A percentile compares a stretch with the other conserved stretches of the same genome.
Evolutionary conservation across 306 rosid genomes (phyloP).

Genomic region (Casuarina glauca): DNA sequence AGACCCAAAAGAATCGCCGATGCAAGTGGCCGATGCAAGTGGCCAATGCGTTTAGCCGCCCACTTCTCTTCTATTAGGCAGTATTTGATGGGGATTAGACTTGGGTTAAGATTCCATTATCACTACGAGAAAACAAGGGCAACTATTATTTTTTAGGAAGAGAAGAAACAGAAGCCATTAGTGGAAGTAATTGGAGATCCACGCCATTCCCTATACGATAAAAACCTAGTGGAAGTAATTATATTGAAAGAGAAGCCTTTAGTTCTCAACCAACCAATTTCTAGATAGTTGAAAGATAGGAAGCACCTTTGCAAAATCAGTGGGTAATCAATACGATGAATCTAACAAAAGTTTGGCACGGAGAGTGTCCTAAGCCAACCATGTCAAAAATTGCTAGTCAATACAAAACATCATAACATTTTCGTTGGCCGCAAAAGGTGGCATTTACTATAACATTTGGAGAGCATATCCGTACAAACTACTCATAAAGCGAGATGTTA

Average conservation of each 20-base stretch:
- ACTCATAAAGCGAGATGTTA: background rate
- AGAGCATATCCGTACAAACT: background rate
- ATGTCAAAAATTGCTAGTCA: background rate
- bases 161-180: no score
- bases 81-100: background rate
- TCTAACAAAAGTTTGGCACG: background rate
- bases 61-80: background rate
- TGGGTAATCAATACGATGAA: background rate
- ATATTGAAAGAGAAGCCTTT: slow-evolving; percentile 21
- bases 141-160: no score
- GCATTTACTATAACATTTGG: background rate
- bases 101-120: background rate
- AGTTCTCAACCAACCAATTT: slow-evolving; percentile 2
- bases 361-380: background rate
- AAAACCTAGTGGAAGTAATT: slow-evolving; percentile 33
- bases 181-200: slow-evolving; percentile 29
- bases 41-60: background rate
- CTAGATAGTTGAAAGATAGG: background rate
- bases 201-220: slow-evolving; percentile 31
- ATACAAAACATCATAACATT: background rate
- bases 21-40: background rate
- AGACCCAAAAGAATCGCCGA: background rate
- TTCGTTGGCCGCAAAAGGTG: background rate
- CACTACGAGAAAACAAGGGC: background rate
- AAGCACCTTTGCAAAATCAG: background rate